Evolutionary conservation across 179 eudicot genomes (phyloP).

Genomic region (Corrigiola litoralis): DNA sequence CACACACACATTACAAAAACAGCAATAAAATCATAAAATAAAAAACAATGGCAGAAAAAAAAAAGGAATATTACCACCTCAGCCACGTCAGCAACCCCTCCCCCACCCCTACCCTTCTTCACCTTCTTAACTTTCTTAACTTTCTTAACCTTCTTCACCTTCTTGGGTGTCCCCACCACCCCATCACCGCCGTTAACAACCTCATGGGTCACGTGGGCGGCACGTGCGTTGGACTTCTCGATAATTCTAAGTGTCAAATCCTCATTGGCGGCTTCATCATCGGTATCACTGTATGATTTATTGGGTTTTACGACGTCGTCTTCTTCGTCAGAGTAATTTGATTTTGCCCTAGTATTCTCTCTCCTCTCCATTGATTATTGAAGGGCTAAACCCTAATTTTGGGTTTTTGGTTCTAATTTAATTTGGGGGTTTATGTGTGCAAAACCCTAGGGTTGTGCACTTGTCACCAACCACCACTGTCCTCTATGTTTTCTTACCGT

Average conservation of each 20-base stretch:
- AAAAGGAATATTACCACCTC: not conserved
- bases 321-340: constrained; percentile 16
- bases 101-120: constrained; percentile 23
- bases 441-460: not conserved
- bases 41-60: not conserved
- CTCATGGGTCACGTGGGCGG: constrained; percentile 8
- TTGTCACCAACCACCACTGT: not conserved
- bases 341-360: constrained; percentile 15
- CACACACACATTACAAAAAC: too few species aligned
- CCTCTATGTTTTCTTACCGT: not conserved
- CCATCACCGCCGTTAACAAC: constrained; percentile 16
- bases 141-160: constrained; percentile 23
- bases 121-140: constrained; percentile 27
- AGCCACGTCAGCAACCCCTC: constrained; percentile 17
- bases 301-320: not conserved
- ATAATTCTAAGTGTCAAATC: constrained; percentile 83
- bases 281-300: constrained; percentile 21
- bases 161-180: constrained; percentile 10
- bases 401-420: not conserved
- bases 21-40: too few species aligned
- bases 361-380: constrained; percentile 15
- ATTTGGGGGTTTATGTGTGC: not conserved
- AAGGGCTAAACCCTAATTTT: constrained; percentile 13
- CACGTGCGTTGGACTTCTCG: constrained; percentile 53
- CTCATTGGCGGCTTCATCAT: constrained; percentile 77